These are phyloP conservation scores for Aspergillus sp. DNA, from an alignment of 2,329 filamentous ascomycete species.

Conservation along the genomic window DNA sequence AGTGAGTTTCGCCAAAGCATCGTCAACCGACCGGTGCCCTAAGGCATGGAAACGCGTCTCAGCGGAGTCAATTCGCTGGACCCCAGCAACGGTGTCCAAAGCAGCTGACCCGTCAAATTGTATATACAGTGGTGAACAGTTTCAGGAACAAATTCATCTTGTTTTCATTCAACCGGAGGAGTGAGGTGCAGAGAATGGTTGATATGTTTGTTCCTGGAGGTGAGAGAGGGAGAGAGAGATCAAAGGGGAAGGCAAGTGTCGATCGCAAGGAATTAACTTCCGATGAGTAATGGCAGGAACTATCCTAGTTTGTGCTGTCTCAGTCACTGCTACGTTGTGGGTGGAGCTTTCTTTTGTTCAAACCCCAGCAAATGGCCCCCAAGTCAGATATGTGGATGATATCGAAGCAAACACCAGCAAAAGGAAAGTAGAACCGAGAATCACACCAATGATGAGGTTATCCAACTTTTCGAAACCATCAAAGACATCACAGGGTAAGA, in stretches of 20 bases:
- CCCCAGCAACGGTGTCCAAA: neutral
- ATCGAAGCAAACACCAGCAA: no score
- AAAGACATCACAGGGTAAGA: neutral
- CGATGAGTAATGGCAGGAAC: no score
- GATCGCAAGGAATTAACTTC: no score
- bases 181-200: neutral
- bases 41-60: neutral
- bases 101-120: neutral
- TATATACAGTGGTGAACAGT: neutral
- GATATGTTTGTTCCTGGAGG: no score
- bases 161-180: neutral
- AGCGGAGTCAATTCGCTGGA: neutral
- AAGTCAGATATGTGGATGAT: no score
- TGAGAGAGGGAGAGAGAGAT: no score
- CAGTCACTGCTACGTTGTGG: no score
- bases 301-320: no score
- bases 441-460: neutral
- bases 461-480: neutral
- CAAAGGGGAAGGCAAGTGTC: no score
- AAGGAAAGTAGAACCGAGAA: no score
- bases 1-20: conserved; percentile 5
- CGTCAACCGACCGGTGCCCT: neutral
- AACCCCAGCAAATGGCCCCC: no score
- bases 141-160: neutral
- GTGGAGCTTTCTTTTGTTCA: no score